phyloP scores from a whole-genome alignment of 192 early-diverging fungal genomes.

The Backusella sp. region DNA sequence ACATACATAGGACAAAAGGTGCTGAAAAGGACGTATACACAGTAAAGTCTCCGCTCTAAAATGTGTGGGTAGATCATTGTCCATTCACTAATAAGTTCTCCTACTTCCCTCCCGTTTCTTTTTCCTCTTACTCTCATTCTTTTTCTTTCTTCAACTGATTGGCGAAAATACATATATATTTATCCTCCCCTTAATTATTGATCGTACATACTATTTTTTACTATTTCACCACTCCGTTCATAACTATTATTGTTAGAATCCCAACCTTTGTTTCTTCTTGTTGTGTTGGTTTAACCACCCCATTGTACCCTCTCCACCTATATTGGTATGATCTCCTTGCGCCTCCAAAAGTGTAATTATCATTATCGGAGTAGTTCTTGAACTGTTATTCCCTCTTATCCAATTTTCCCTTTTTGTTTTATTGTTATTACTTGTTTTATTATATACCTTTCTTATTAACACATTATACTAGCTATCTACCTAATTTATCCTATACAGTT shows the following conservation, averaged over 20 bases:
- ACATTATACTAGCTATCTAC: neutral
- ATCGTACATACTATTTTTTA: neutral
- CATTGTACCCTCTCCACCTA: neutral
- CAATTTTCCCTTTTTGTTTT: neutral
- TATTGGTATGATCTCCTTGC: slow-evolving; percentile 20
- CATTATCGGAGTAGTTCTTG: slow-evolving; percentile 16
- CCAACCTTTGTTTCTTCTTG: neutral
- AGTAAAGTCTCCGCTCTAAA: slow-evolving; percentile 10
- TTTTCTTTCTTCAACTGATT: slow-evolving; percentile 7
- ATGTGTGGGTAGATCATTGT: slow-evolving; percentile 5
- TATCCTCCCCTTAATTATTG: neutral
- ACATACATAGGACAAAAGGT: neutral
- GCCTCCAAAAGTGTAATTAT: slow-evolving; percentile 21
- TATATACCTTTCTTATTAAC: neutral
- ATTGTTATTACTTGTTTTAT: neutral
- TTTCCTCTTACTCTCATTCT: neutral
- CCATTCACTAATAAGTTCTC: slow-evolving; percentile 5
- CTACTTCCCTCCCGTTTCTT: neutral
- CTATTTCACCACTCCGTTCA: neutral
- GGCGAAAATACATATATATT: neutral
- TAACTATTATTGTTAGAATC: neutral
- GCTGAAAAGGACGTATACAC: neutral
- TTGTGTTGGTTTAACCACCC: slow-evolving; percentile 4
- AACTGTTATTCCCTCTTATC: neutral
- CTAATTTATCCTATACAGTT: neutral